Evolutionary conservation across 2,329 filamentous ascomycete genomes (phyloP), one percentile per base, ranked within the genome.

Genomic region (Dryadomyces quercus-mongolicae): DNA sequence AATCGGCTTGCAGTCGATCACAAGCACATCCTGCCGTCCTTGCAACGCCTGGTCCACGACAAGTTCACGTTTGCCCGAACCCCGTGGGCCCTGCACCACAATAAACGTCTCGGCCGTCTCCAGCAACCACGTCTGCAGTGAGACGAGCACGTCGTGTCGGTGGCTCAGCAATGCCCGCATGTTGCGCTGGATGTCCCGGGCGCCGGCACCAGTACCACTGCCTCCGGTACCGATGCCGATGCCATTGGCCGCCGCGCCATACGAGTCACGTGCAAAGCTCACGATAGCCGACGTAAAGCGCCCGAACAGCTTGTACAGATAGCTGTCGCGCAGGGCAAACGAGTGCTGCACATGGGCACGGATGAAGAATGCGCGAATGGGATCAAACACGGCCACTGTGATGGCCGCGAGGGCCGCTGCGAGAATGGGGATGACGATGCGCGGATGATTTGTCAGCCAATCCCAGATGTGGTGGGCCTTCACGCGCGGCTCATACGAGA

Each of bases 41-140:
- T 86, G 81, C 16, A 97, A 74, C 0, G 88, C 86, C 67, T 95
- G 87, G 45, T 95, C 86, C 56, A 95, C 67, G 2, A 97, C 84
- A 13, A 97, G 77, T 61, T 96, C 91, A 58, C 81, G 84, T 70
- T 96, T 96, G 1, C 91, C 93, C 0, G 89, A 94, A 7, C 92
- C 93, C 52, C 90, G 82, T 5, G 93, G 91, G 0, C 93, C 93
- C 64, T 95, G 91, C 0, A 98, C 81, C 9, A 97, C 88, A 59
- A 95, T 90, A 65, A 96, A 96, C 0, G 91, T 97, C 57, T 93
- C 89, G 0, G 85, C 82, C 5, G 86, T 91, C 62, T 96, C 92
- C 64, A 89, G 83, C 8, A 97, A 72, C 89, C 90, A 95, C 15
- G 81, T 84, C 60, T 85, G 82, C 13, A 98, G 78, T 64, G 91